These are phyloP conservation scores for Backusella circina DNA, from an alignment of 192 early-diverging fungal species.

Conservation along the genomic window DNA sequence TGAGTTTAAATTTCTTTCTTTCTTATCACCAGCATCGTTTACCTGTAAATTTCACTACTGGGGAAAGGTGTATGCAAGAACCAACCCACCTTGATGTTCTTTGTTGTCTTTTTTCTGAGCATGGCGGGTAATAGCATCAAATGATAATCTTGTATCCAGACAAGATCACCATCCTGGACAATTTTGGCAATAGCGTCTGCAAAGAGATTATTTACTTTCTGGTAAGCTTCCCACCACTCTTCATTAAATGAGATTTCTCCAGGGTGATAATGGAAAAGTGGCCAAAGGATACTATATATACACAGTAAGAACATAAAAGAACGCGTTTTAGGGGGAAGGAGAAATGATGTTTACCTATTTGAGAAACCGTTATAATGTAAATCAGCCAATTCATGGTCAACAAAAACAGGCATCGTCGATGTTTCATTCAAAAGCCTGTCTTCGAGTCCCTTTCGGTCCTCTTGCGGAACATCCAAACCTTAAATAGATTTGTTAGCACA, in stretches of 20 bases:
- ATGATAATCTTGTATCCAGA: slow-evolving; percentile 97
- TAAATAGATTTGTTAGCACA: background rate
- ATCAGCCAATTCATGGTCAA: slow-evolving; percentile 91
- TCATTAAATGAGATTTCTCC: slow-evolving; percentile 97
- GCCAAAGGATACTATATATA: slow-evolving; percentile 87
- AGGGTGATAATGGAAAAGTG: slow-evolving; percentile 99
- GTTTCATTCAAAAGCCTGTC: slow-evolving; percentile 72
- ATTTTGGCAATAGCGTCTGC: slow-evolving; percentile 86
- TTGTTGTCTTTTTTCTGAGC: slow-evolving; percentile 67
- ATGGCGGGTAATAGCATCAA: slow-evolving; percentile 93
- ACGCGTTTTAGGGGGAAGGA: too few relatives aligned
- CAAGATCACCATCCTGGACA: slow-evolving; percentile 84
- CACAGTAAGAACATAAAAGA: background rate
- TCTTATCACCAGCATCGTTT: slow-evolving; percentile 22
- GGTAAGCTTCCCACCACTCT: slow-evolving; percentile 93
- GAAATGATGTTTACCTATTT: slow-evolving; percentile 53
- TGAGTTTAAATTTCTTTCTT: background rate
- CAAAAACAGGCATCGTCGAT: slow-evolving; percentile 90
- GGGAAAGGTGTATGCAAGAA: slow-evolving; percentile 99
- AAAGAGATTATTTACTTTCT: slow-evolving; percentile 89
- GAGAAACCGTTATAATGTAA: slow-evolving; percentile 99
- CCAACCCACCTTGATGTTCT: slow-evolving; percentile 93
- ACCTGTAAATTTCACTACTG: slow-evolving; percentile 93
- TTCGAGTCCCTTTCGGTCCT: slow-evolving; percentile 69
- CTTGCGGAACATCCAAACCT: slow-evolving; percentile 81